Base-by-base conservation (phyloP, 306 rosid genomes). In the Pueraria montana region DNA sequence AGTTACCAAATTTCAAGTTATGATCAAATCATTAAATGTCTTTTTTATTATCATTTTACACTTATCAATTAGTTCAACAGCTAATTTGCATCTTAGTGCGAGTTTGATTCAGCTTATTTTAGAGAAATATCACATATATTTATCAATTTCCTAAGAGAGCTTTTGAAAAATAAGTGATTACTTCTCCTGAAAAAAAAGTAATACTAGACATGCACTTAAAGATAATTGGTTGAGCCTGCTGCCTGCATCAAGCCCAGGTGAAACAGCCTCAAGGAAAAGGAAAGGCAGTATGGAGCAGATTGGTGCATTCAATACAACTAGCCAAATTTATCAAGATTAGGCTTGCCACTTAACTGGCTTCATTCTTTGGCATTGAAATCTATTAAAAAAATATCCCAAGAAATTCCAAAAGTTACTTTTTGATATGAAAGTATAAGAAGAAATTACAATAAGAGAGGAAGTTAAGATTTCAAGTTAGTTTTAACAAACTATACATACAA, bases 391-490 rank as follows among this genome's bases (percentile, higher is more conserved):
- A 17, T 30, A 56, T 80, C 48, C 55, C 48, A 11, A 34, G 11
- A 50, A 63, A 17, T 45, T 46, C 43, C 42, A 30, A 48, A 45
- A 77, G 30, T 8, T 30, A 59, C 16, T 5, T 34, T 34, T 34
- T 34, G 38, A 34, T 34, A 34, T 6, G 10, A 38, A 14, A 69
- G 27, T 34, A 70, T 42, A 40, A 24, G 50, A 58, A 4, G 23
- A 17, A 65, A 26, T 43, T 26, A 38, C 24, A 40, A 63, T 14
- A 17, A 24, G 46, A 70, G 36, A 77, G 74, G 38, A 36, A 32
- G 53, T 34, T 83, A 50, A 64, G 80, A 65, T 65, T 73, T 74
- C 18, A 32, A 6, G 45, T 48, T 58, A 74, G 16, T 20, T 24
- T 32, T 27, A 78, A 23, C 58, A 74, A 23, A 59, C 8, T 30